A percentile compares a stretch with the other conserved stretches of the same genome.
These are phyloP conservation scores for Clarireedia hainanense DNA, from an alignment of 2,329 filamentous ascomycete species.

Conservation along the genomic window DNA sequence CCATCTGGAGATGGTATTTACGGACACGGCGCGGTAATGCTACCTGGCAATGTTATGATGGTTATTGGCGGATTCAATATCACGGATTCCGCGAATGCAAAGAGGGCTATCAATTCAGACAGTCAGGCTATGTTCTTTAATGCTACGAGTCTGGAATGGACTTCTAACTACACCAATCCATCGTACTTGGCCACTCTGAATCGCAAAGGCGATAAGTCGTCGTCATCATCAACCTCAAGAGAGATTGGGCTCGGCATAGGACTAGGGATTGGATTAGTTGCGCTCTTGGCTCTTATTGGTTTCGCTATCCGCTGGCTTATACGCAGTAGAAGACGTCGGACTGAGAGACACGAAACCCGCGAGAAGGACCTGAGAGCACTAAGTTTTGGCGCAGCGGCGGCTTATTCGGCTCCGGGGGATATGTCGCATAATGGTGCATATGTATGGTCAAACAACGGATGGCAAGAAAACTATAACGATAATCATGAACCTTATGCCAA, in stretches of 20 bases:
- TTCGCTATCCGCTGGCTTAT: slow-evolving; percentile 41
- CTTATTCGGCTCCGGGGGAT: slow-evolving; percentile 15
- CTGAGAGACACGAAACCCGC: slow-evolving; percentile 33
- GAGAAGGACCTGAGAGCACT: slow-evolving; percentile 48
- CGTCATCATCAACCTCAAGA: slow-evolving; percentile 23
- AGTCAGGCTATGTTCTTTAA: slow-evolving; percentile 46
- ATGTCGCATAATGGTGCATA: slow-evolving; percentile 20
- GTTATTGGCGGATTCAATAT: slow-evolving; percentile 56
- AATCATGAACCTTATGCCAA: slow-evolving; percentile 14
- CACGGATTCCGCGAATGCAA: slow-evolving; percentile 21
- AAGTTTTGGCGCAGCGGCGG: slow-evolving; percentile 30
- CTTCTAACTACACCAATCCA: slow-evolving; percentile 46
- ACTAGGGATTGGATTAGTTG: slow-evolving; percentile 53
- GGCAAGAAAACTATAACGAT: slow-evolving; percentile 15
- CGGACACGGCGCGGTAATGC: slow-evolving; percentile 54
- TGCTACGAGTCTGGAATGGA: slow-evolving; percentile 51
- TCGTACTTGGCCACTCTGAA: slow-evolving; percentile 18
- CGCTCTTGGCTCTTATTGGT: slow-evolving; percentile 39
- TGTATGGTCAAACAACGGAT: slow-evolving; percentile 21
- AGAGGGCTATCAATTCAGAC: slow-evolving; percentile 34
- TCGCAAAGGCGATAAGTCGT: slow-evolving; percentile 9
- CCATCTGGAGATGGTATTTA: slow-evolving; percentile 44
- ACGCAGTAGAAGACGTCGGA: slow-evolving; percentile 31
- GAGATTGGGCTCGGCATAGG: slow-evolving; percentile 57
- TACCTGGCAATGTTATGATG: slow-evolving; percentile 63